Evolutionary conservation across 257 asterid species (phyloP), one percentile per base, ranked within the genome.

Genomic region (Henckelia pumila): DNA sequence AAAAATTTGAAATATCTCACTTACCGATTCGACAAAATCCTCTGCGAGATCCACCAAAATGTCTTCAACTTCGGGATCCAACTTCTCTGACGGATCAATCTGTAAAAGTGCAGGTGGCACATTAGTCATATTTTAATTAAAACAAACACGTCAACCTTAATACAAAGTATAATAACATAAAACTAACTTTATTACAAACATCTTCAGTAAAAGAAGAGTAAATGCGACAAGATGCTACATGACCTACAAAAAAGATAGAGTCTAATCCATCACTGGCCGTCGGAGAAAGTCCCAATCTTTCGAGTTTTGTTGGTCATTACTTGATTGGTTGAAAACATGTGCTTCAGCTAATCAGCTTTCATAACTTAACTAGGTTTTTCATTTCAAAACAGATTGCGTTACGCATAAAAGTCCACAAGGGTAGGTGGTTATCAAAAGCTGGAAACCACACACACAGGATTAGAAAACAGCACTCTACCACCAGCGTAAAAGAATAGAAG

Each of bases 21-120:
- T 89, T 75, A 93, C 98, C 20, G 99, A 88, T 79, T 94, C 96
- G 76, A 94, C 88, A 77, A 91, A 94, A 56, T 91, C 98, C 75
- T 91, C 99, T 1, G 95, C 99, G 63, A 91, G 76, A 80, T 88
- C 96, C 14, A 84, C 82, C 33, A 94, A 91, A 69, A 87, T 82
- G 79, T 91, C 97, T 79, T 87, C 96, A 66, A 87, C 95, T 68
- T 80, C 96, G 16, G 93, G 85, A 73, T 94, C 97, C 63, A 91
- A 83, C 65, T 84, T 94, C 71, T 84, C 96, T 29, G 92, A 81
- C 64, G 96, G 95, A 77, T 94, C 97, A 71, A 91, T 82, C 99
- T 94, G 88, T 61, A 25, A 71, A 64, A 64, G 29, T 11, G 72
- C 56, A 73, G 53, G 70, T 61, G 61, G 62, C 66, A 78, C 44